Evolutionary conservation across 1,284 basidiomycete genomes (phyloP).

Genomic region (Microbotryum lychnidis-dioicae): DNA sequence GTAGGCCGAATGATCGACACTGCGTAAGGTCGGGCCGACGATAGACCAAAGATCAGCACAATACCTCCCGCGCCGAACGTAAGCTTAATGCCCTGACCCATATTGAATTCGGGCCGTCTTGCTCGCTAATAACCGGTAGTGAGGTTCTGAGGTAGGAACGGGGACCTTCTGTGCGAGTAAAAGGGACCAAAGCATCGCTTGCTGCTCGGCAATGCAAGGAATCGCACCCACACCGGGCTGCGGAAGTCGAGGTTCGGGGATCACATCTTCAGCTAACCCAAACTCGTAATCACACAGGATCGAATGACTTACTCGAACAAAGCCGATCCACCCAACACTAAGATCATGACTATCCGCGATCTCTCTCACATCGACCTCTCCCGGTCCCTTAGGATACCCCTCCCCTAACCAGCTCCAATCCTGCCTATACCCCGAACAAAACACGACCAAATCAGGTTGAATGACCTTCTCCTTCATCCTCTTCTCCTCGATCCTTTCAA

Average conservation of each 20-base stretch:
- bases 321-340: slow-evolving; percentile 54
- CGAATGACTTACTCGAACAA: slow-evolving; percentile 47
- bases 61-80: no score
- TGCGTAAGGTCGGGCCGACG: neutral
- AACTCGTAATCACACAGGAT: no score
- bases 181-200: slow-evolving; percentile 55
- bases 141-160: slow-evolving; percentile 44
- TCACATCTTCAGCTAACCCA: no score
- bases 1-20: slow-evolving; percentile 41
- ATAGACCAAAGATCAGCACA: neutral
- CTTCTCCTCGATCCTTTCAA: slow-evolving; percentile 45
- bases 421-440: slow-evolving; percentile 42
- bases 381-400: slow-evolving; percentile 48
- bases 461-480: slow-evolving; percentile 45
- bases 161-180: slow-evolving; percentile 47
- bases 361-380: slow-evolving; percentile 51
- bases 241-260: neutral
- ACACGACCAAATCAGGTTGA: slow-evolving; percentile 50
- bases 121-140: slow-evolving; percentile 54
- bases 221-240: slow-evolving; percentile 48
- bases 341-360: slow-evolving; percentile 49
- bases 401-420: slow-evolving; percentile 51
- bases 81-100: slow-evolving; percentile 28
- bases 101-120: slow-evolving; percentile 54
- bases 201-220: slow-evolving; percentile 60